phyloP scores from a whole-genome alignment of 1,284 basidiomycete species.

The Cutaneotrichosporon mucoides region DNA sequence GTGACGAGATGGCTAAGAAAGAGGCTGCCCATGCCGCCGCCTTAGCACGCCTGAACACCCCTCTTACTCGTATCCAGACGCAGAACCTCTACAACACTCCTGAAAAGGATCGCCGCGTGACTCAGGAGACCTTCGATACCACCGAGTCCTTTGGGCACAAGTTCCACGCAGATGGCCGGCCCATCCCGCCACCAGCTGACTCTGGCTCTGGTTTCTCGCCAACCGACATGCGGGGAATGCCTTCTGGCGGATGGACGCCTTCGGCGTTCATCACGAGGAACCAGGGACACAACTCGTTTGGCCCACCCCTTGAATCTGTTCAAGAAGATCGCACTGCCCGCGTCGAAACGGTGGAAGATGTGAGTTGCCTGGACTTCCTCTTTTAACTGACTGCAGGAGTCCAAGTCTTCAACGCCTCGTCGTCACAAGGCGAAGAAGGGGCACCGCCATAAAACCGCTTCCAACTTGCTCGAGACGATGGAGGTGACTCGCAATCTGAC shows the following conservation, averaged over 20 bases:
- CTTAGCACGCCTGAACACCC: not conserved
- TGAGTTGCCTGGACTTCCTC: too few species aligned
- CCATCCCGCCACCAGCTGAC: constrained; percentile 14
- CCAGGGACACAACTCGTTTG: not conserved
- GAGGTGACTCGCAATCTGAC: not conserved
- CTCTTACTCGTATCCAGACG: not conserved
- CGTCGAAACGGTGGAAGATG: too few species aligned
- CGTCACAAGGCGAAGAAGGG: too few species aligned
- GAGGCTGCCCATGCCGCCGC: not conserved
- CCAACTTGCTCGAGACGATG: not conserved
- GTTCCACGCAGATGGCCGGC: constrained; percentile 31
- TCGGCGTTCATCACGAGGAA: not conserved
- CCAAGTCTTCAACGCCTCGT: too few species aligned
- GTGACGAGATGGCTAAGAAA: not conserved
- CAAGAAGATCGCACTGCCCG: constrained; percentile 19
- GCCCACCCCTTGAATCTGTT: not conserved
- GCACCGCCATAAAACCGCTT: not conserved
- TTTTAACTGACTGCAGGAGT: too few species aligned
- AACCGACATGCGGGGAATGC: not conserved
- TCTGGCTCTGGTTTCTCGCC: not conserved
- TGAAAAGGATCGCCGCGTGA: not conserved
- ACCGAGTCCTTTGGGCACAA: constrained; percentile 44
- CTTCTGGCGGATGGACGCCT: not conserved
- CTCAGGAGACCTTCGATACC: constrained; percentile 5
- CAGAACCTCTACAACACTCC: not conserved